Percentiles rank a stretch among this genome's conserved stretches.
Conservation (phyloP, 495 filamentous ascomycete species). For the Daldinia bambusicola region DNA sequence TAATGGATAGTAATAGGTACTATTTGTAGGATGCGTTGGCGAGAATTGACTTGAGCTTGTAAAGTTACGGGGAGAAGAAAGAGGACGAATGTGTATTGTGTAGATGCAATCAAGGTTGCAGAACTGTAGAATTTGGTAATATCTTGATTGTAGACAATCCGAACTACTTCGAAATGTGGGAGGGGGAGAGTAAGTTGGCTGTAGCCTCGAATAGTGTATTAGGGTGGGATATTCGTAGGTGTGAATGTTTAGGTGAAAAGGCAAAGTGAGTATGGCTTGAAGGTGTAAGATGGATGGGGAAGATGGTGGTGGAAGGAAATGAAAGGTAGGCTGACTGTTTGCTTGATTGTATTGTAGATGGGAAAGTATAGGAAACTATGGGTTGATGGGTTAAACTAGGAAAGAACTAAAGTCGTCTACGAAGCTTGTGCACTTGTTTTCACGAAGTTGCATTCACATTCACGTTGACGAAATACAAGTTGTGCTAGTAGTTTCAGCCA, state of each 20-base stretch:
- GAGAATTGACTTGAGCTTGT: neutral
- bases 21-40: neutral
- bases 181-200: neutral
- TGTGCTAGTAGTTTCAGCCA: neutral
- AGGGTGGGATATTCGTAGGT: neutral
- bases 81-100: neutral
- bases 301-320: neutral
- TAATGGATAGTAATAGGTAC: neutral
- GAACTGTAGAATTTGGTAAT: neutral
- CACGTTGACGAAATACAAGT: neutral
- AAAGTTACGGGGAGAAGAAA: neutral
- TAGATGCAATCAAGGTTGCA: neutral
- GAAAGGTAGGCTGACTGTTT: neutral
- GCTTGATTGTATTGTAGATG: neutral
- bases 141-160: neutral
- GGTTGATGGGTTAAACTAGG: neutral
- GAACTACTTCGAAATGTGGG: neutral
- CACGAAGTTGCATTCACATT: neutral
- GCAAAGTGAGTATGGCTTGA: neutral
- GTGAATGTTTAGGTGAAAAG: neutral
- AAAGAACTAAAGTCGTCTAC: neutral
- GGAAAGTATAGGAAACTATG: neutral
- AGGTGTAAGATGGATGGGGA: neutral
- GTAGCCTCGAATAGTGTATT: neutral
- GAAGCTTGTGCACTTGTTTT: neutral